phyloP scores from a whole-genome alignment of 2,329 filamentous ascomycete genomes.

The Zymoseptoria pseudotritici region DNA sequence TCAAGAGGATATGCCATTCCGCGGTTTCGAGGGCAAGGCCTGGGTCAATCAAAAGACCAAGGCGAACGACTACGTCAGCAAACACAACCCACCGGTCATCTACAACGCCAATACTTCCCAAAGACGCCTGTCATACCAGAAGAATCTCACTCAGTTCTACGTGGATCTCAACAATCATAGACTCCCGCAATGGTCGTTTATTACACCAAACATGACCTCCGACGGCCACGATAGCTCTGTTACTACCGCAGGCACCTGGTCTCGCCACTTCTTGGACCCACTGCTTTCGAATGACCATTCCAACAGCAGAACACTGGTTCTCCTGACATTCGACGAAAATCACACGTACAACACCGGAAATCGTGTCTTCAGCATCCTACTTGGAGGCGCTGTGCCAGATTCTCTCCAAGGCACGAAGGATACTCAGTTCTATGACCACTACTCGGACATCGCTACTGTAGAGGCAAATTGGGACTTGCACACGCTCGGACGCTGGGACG shows the following conservation, averaged over 20 bases:
- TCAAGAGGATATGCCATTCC: constrained; percentile 69
- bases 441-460: constrained; percentile 38
- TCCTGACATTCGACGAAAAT: constrained; percentile 75
- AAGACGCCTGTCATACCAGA: constrained; percentile 59
- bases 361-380: constrained; percentile 60
- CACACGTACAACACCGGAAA: constrained; percentile 58
- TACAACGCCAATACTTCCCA: constrained; percentile 56
- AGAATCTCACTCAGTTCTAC: constrained; percentile 65
- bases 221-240: constrained; percentile 70
- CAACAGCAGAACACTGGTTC: constrained; percentile 65
- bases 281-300: constrained; percentile 64
- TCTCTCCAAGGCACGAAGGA: constrained; percentile 62
- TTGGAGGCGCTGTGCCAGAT: constrained; percentile 63
- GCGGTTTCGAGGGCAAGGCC: constrained; percentile 59
- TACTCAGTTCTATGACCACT: constrained; percentile 48
- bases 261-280: constrained; percentile 59
- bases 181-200: constrained; percentile 63
- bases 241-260: constrained; percentile 61
- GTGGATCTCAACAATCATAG: constrained; percentile 55
- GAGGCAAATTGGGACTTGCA: constrained; percentile 41
- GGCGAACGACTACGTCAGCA: constrained; percentile 71
- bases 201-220: constrained; percentile 67
- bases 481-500: constrained; percentile 41
- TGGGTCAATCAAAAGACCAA: constrained; percentile 60
- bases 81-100: constrained; percentile 56